A percentile compares a stretch with the other conserved stretches of the same genome.
Evolutionary conservation across 2,329 filamentous ascomycete species (phyloP).

Genomic region (Cercospora brassicicola): DNA sequence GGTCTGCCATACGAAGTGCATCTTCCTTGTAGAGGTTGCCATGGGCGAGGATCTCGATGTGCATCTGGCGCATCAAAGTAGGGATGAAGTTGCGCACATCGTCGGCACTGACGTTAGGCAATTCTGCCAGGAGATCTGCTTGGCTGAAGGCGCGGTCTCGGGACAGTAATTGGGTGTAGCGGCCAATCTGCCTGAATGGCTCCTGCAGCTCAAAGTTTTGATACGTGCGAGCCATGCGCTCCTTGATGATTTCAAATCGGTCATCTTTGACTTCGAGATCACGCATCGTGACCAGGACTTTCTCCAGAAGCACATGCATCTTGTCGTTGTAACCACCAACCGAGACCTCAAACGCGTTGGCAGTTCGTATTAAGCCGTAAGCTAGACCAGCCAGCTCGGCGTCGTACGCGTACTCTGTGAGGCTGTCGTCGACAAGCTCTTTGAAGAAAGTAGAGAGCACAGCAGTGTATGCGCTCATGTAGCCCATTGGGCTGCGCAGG

Average conservation of each 20-base stretch:
- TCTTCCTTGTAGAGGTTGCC: conserved; percentile 96
- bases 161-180: conserved; percentile 78
- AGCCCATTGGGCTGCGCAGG: conserved; percentile 75
- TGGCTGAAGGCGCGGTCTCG: conserved; percentile 75
- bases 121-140: conserved; percentile 74
- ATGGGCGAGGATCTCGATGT: conserved; percentile 84
- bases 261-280: conserved; percentile 83
- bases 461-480: conserved; percentile 72
- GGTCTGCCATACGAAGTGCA: conserved; percentile 77
- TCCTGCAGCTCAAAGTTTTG: conserved; percentile 86
- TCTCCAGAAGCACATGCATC: conserved; percentile 83
- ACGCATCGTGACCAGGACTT: conserved; percentile 79
- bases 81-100: conserved; percentile 76
- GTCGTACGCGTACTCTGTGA: conserved; percentile 94
- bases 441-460: conserved; percentile 79
- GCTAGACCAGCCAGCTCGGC: conserved; percentile 87
- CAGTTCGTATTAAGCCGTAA: conserved; percentile 74
- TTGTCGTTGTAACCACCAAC: conserved; percentile 96
- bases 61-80: conserved; percentile 76
- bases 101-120: conserved; percentile 71
- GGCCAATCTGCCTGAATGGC: conserved; percentile 83
- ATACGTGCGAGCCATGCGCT: conserved; percentile 72
- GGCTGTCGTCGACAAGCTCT: conserved; percentile 80
- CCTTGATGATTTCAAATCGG: conserved; percentile 87
- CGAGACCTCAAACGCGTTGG: conserved; percentile 68